Evolutionary conservation across 2,329 filamentous ascomycete genomes (phyloP), one percentile per base, ranked within the genome.

Genomic region (Phyllachora maydis): DNA sequence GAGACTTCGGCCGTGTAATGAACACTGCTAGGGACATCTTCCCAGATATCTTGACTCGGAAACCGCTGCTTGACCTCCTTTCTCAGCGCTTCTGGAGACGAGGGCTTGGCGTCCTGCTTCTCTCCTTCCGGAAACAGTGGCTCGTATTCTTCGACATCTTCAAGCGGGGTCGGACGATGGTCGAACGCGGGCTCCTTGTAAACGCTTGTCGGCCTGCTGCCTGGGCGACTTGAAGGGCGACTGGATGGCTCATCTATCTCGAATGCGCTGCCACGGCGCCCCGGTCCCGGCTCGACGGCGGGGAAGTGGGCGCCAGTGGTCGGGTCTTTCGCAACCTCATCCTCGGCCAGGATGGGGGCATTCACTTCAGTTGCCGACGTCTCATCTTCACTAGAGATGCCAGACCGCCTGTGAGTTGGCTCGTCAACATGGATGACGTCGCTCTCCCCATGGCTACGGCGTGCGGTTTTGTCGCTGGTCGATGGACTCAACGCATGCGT

Each of bases 11-110:
- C 71, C 16, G 66, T 72, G 39, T 64, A 68, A 38, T 88, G 70
- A 24, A 79, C 58, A 47, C 82, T 92, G 40, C 71, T 75, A 4
- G 90, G 88, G 0, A 81, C 74, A 44, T 98, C 90, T 51, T 98
- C 88, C 88, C 88, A 98, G 19, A 95, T 67, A 43, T 98, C 88
- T 43, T 83, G 76, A 45, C 83, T 93, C 2, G 88, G 88, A 47
- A 98, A 98, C 30, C 63, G 48, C 29, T 74, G 73, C 32, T 67
- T 65, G 30, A 60, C 52, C 32, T 66, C 57, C 26, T 53, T 53
- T 27, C 44, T 41, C 22, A 40, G 26, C 18, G 50, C 38, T 6
- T 43, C 37, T 16, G 43, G 41, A 4, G 25, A 28, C 11, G 50
- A 42, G 25, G 50, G 42, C 27, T 50, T 45, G 11, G 36, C 34